Conservation (phyloP, 345 rosid species). For the Eucalyptus curtisii region DNA sequence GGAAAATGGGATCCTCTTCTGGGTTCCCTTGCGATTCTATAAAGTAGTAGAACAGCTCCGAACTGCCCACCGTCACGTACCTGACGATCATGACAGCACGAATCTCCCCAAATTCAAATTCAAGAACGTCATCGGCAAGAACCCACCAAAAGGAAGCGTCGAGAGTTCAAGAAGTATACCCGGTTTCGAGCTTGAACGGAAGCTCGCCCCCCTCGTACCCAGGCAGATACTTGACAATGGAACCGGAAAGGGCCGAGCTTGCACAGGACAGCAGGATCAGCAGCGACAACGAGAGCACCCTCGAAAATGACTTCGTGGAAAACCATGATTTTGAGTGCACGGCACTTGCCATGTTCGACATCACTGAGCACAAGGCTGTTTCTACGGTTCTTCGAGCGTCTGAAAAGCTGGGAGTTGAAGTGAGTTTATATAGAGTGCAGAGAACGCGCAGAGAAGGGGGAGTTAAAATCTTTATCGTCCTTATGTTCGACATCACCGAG, state of each 20-base stretch:
- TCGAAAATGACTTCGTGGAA: neutral
- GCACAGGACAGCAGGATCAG: neutral
- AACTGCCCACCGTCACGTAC: neutral
- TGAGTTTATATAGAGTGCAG: neutral
- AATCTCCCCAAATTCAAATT: neutral
- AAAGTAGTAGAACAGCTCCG: constrained; percentile 10
- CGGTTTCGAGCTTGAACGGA: constrained; percentile 25
- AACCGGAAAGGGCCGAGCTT: neutral
- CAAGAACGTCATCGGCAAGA: neutral
- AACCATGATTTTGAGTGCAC: neutral
- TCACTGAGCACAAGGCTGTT: neutral
- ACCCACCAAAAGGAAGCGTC: neutral
- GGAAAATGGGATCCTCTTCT: constrained; percentile 10
- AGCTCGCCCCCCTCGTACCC: constrained; percentile 18
- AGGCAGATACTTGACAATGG: constrained; percentile 8
- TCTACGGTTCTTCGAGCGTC: neutral
- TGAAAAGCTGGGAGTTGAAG: neutral
- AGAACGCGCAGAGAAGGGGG: neutral
- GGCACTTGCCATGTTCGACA: neutral
- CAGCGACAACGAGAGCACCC: neutral
- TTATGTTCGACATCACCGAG: neutral
- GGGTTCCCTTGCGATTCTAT: constrained; percentile 22
- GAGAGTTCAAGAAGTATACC: neutral
- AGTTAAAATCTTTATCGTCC: too few relatives aligned
- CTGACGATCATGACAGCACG: neutral